A percentile compares a stretch with the other conserved stretches of the same genome.
phyloP scores from a whole-genome alignment of 345 rosid species.

The Syzygium aromaticum region DNA sequence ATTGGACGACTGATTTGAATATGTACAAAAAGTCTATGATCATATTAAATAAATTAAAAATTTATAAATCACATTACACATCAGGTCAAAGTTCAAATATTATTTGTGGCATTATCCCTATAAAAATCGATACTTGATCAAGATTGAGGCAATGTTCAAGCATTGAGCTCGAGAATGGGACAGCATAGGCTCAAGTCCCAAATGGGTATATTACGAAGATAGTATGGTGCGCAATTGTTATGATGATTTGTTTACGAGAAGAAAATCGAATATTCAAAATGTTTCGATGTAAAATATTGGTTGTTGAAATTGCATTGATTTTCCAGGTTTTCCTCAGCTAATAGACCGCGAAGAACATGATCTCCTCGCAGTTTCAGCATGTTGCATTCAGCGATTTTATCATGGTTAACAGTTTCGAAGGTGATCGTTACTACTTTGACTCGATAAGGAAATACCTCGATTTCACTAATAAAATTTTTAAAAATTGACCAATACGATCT shows the following conservation, averaged over 20 bases:
- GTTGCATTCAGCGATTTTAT: neutral
- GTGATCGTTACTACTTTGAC: neutral
- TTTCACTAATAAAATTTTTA: neutral
- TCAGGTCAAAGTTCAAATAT: too few species aligned
- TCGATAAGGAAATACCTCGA: neutral
- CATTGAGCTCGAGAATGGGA: neutral
- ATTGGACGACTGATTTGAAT: too few species aligned
- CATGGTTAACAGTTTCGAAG: neutral
- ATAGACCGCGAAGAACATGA: neutral
- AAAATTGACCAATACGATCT: neutral
- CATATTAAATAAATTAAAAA: too few species aligned
- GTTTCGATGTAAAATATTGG: neutral
- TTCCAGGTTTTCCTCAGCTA: neutral
- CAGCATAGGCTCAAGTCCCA: neutral
- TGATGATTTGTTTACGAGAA: fast-evolving
- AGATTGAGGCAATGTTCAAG: neutral
- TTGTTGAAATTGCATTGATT: neutral
- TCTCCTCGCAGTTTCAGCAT: neutral
- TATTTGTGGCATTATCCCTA: too few species aligned
- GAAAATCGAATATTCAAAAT: neutral
- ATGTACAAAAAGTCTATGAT: too few species aligned
- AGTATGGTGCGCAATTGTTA: fast-evolving
- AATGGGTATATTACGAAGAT: neutral
- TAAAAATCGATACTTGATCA: neutral
- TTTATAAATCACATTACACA: too few species aligned